Base-by-base conservation (phyloP, 176 grass and related monocot genomes). In the Eleusine coracana region DNA sequence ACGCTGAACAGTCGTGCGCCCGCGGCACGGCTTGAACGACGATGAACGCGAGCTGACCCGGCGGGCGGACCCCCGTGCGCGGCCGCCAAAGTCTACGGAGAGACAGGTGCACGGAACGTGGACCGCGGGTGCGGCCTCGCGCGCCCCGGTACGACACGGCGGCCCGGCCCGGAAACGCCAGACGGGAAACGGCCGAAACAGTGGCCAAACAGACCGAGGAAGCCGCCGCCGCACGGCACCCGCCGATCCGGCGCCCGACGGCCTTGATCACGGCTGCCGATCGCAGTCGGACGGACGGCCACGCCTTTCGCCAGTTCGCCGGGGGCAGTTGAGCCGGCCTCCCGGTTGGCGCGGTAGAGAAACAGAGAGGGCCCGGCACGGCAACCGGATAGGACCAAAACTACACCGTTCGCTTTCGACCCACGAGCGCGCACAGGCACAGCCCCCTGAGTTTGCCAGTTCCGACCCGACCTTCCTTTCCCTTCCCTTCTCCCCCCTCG, bases 111-210 rank as follows among this genome's bases (percentile, higher is more conserved):
- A 14, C 0, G 63, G 27, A 62, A 12, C 60, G 60, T 28, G 60
- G 25, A 63, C 60, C 10, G 21, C 23, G 23, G 21, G 71, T 29
- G 48, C 15, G 72, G 10, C 71, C 58, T 42, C 31, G 31, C 31
- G 31, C 31, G 31, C 31, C 31, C 31, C 62, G 73, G 55, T 61
- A 48, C 82, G 74, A 29, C 86, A 45, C 68, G 59, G 10, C 50
- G 55, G 61, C 61, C 27, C 40, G 50, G 38, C 38, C 17, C 23
- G 10, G 63, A 89, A 89, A 65, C 77, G 71, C 39, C 40, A 61
- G 38, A 28, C 17, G 17, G 10, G 63, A 89, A 89, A 71, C 77
- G 71, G 82, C 36, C 82, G 55, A 89, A 85, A 89, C 82, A 89
- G 70, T 68, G 70, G 77, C 77, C 76, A 66, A 73, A 51, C 6